A percentile compares a stretch with the other conserved stretches of the same genome.
These are phyloP conservation scores for Suillus clintonianus DNA, from an alignment of 768 basidiomycete genomes.

Conservation along the genomic window DNA sequence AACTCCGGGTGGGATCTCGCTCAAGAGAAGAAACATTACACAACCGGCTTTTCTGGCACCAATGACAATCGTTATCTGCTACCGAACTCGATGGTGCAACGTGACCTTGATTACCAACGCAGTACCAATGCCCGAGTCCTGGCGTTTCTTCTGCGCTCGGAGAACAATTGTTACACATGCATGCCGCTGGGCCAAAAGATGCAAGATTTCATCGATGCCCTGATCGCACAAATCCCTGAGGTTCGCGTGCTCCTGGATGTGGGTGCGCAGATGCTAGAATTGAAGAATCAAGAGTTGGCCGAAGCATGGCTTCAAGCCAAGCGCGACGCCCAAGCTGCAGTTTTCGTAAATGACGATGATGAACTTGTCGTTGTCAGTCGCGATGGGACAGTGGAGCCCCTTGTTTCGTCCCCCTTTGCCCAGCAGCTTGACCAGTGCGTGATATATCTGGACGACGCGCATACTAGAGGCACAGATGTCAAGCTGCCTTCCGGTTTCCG, in stretches of 20 bases:
- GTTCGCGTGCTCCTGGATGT: conserved; percentile 55
- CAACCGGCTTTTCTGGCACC: conserved; percentile 40
- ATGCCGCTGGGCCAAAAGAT: conserved; percentile 13
- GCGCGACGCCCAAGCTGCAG: conserved; percentile 23
- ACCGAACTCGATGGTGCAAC: conserved; percentile 35
- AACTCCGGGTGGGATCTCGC: conserved; percentile 42
- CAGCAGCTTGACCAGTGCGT: conserved; percentile 37
- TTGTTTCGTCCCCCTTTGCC: conserved; percentile 34
- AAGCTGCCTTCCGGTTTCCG: conserved; percentile 35
- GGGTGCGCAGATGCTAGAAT: conserved; percentile 57
- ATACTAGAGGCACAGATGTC: conserved; percentile 42
- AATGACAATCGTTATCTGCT: conserved; percentile 42
- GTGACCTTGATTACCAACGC: conserved; percentile 27
- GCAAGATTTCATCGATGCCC: conserved; percentile 20
- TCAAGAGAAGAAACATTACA: conserved; percentile 14
- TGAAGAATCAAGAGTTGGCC: conserved; percentile 44
- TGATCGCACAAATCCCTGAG: conserved; percentile 38
- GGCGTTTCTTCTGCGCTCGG: conserved; percentile 29
- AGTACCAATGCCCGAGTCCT: conserved; percentile 49
- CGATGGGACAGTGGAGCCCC: conserved; percentile 28
- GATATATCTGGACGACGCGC: conserved; percentile 42
- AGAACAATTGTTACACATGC: conserved; percentile 19
- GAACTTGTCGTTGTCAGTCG: conserved; percentile 34
- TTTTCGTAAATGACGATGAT: conserved; percentile 35
- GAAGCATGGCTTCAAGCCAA: conserved; percentile 39